Base-by-base conservation (phyloP, 306 rosid species). In the Fragaria ananassa region DNA sequence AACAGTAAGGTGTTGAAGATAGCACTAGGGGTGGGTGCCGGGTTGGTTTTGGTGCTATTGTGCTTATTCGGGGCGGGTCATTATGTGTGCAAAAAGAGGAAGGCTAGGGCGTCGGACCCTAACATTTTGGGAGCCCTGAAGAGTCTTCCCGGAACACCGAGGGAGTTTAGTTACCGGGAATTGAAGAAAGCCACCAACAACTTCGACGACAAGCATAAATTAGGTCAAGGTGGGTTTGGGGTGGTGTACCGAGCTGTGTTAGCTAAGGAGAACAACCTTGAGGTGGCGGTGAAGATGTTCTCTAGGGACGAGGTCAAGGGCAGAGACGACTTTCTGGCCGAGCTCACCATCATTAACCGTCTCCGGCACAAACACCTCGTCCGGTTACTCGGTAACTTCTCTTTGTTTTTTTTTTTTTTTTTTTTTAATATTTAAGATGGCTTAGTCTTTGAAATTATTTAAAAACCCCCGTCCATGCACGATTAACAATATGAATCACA, bases 341-440 rank as follows among this genome's bases (percentile, higher is more conserved):
- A 91, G 81, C 91, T 91, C 56, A 83, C 86, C 47, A 91, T 91
- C 2, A 91, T 91, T 74, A 91, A 91, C 46, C 94, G 97, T 5
- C 95, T 91, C 15, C 97, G 97, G 56, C 97, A 91, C 35, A 91
- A 79, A 21, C 92, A 91, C 77, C 87, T 91, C 8, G 97, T 91
- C 45, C 82, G 80, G 0, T 78, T 91, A 57, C 85, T 84, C 4
- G 94, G 94, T 89, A 76, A 72, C 3, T 12, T 60, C 17, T 35
- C 37, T 0, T 35, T 35, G 37, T 35, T 35, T 27, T 27, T 27
- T 27, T 27, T 0, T 27, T 27, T 27, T 27, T 27, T 27, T 0
- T 23, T 11, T 65, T 25, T 29, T 5, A 35, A 27, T 29, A 25
- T 3, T 31, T 31, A 23, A 23, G 25, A 23, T 50, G 19, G 35